Evolutionary conservation across 1,284 basidiomycete species (phyloP), one percentile per base, ranked within the genome.

Genomic region (Trichosporon sp.): DNA sequence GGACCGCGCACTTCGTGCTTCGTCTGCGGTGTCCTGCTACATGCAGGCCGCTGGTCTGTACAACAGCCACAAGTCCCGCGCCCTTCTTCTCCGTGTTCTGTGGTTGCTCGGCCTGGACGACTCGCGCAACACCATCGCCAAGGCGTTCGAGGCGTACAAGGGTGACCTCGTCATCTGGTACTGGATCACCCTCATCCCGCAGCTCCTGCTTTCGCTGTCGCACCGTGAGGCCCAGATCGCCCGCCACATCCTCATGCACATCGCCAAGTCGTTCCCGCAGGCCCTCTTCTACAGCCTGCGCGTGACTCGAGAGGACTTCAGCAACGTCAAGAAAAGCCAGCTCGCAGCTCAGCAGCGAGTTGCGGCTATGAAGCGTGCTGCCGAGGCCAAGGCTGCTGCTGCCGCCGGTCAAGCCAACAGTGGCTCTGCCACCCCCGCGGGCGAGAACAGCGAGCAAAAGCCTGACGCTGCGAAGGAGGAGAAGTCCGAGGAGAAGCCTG

Each of bases 81-180:
- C 95, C 56, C 85, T 99, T 12, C 89, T 99, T 63, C 89, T 93
- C 34, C 90, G 98, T 2, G 91, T 99, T 6, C 86, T 99, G 15
- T 99, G 97, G 97, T 85, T 99, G n/a, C 87, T 99, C 60, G 94
- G 93, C 76, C 86, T 98, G 42, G 97, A 99, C 80, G 96, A 99
- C 76, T 86, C 84, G 27, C 85, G 86, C 31, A 85, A 85, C 64
- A 81, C 80, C 21, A 91, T 98, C 68, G 91, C 92, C 27, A 89
- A 91, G 71, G 92, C 94, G 0, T 99, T 99, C 78, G 96, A 99
- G 77, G 91, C 89, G 47, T 98, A 97, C 85, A 96, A 95, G 81
- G 97, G 97, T 70, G 97, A 99, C 77, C 89, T 92, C 7, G 95
- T 95, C 12, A 92, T 92, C 75, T 99, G 97, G 97, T 98, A 95